A percentile compares a stretch with the other conserved stretches of the same genome.
Evolutionary conservation across 2,329 filamentous ascomycete species (phyloP).

Genomic region (Microsporum audouinii): DNA sequence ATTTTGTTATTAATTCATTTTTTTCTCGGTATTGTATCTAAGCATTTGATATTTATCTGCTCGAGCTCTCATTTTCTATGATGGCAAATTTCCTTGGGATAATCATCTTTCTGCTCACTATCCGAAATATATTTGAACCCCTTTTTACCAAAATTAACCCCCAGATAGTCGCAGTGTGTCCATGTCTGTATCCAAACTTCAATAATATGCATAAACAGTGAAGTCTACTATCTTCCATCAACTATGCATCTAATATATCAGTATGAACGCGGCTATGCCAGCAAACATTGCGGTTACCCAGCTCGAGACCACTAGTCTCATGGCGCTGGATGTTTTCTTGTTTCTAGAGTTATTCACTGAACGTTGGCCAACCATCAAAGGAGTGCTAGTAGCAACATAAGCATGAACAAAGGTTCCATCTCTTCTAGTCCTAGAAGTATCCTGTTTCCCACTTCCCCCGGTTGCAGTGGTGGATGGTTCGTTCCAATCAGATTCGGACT

Average conservation of each 20-base stretch:
- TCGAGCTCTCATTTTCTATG: neutral
- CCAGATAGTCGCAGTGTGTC: neutral
- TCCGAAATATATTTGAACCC: neutral
- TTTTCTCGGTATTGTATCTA: conserved; percentile 2
- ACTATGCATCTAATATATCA: neutral
- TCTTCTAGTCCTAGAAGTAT: neutral
- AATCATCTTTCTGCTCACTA: neutral
- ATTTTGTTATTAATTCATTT: neutral
- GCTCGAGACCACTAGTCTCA: neutral
- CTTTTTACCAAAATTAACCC: neutral
- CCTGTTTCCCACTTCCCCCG: neutral
- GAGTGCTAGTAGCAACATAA: neutral
- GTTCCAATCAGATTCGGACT: conserved; percentile 27
- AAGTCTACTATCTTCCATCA: neutral
- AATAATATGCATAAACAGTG: neutral
- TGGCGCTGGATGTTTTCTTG: neutral
- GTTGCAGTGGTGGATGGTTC: neutral
- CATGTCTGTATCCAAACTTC: neutral
- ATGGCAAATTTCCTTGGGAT: neutral
- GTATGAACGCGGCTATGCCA: neutral
- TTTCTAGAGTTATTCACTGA: neutral
- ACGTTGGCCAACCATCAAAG: neutral
- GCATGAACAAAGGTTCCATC: neutral
- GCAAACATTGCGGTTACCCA: neutral
- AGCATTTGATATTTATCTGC: neutral